Percentiles rank a stretch among this genome's conserved stretches.
Evolutionary conservation across 495 filamentous ascomycete species (phyloP).

Genomic region (Tuber magnatum): DNA sequence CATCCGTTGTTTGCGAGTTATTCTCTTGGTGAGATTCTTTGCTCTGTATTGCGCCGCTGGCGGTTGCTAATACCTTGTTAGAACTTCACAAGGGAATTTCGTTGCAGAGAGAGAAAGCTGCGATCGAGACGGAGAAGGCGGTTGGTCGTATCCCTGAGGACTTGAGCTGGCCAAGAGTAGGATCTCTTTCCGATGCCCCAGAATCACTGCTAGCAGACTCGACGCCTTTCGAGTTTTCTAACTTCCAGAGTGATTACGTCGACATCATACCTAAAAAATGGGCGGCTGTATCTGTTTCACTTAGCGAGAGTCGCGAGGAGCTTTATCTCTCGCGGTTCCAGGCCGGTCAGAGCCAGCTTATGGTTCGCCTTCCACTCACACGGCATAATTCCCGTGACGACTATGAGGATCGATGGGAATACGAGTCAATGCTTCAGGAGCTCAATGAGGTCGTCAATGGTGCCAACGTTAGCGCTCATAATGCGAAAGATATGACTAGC

Average conservation of each 20-base stretch:
- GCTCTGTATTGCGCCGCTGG: neutral
- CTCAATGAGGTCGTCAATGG: conserved; percentile 71
- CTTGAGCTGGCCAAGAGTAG: conserved; percentile 46
- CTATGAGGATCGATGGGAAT: conserved; percentile 76
- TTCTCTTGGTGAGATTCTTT: conserved; percentile 45
- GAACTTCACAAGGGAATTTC: conserved; percentile 59
- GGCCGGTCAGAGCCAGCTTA: conserved; percentile 65
- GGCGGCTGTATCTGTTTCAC: conserved; percentile 75
- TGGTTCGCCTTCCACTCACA: conserved; percentile 74
- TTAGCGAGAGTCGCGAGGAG: conserved; percentile 72
- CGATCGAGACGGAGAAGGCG: conserved; percentile 47
- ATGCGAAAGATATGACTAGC: conserved; percentile 52
- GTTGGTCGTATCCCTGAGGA: conserved; percentile 38
- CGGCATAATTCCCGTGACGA: conserved; percentile 71
- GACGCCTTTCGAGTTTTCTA: conserved; percentile 46
- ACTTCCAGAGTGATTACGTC: conserved; percentile 62
- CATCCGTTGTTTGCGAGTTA: conserved; percentile 54
- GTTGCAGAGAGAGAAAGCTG: conserved; percentile 53
- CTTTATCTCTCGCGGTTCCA: conserved; percentile 75
- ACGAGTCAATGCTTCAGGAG: conserved; percentile 66
- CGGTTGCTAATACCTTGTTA: conserved; percentile 27
- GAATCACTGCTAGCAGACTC: conserved; percentile 36
- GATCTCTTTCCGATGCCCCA: conserved; percentile 39
- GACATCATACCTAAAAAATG: conserved; percentile 75
- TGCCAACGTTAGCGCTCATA: conserved; percentile 75